These are phyloP conservation scores for Cyphellophora attinorum DNA, from an alignment of 2,329 filamentous ascomycete species.

Conservation along the genomic window DNA sequence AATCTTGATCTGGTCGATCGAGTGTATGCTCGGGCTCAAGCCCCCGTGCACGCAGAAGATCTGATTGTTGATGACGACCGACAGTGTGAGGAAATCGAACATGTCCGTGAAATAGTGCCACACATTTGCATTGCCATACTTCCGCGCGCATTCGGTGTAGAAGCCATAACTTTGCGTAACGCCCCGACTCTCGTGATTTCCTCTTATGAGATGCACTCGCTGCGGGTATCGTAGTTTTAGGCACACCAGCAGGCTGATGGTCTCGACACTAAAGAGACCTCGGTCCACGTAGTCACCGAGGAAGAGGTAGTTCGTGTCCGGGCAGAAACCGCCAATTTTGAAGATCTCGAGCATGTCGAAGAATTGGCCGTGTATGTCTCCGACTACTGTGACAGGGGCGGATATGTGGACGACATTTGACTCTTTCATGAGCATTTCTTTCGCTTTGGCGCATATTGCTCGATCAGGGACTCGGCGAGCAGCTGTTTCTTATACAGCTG, in stretches of 20 bases:
- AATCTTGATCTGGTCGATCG: slow-evolving; percentile 98
- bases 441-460: slow-evolving; percentile 99
- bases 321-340: slow-evolving; percentile 93
- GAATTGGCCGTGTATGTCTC: slow-evolving; percentile 98
- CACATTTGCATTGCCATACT: slow-evolving; percentile 96
- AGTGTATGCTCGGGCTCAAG: slow-evolving; percentile 83
- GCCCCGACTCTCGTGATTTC: slow-evolving; percentile 94
- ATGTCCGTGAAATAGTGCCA: slow-evolving; percentile 99
- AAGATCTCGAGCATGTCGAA: slow-evolving; percentile 99
- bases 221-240: slow-evolving; percentile 94
- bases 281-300: slow-evolving; percentile 97
- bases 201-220: slow-evolving; percentile 89
- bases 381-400: slow-evolving; percentile 92
- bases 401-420: slow-evolving; percentile 98
- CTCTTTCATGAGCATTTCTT: slow-evolving; percentile 98
- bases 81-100: slow-evolving; percentile 96
- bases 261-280: slow-evolving; percentile 97
- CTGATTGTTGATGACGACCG: slow-evolving; percentile 95
- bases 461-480: slow-evolving; percentile 92
- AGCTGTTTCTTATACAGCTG: slow-evolving; percentile 95
- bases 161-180: slow-evolving; percentile 99
- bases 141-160: slow-evolving; percentile 94
- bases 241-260: slow-evolving; percentile 93
- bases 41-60: slow-evolving; percentile 98
- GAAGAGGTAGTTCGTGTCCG: slow-evolving; percentile 97